Base-by-base conservation (phyloP, 179 eudicot species). In the Beta corolliflora region DNA sequence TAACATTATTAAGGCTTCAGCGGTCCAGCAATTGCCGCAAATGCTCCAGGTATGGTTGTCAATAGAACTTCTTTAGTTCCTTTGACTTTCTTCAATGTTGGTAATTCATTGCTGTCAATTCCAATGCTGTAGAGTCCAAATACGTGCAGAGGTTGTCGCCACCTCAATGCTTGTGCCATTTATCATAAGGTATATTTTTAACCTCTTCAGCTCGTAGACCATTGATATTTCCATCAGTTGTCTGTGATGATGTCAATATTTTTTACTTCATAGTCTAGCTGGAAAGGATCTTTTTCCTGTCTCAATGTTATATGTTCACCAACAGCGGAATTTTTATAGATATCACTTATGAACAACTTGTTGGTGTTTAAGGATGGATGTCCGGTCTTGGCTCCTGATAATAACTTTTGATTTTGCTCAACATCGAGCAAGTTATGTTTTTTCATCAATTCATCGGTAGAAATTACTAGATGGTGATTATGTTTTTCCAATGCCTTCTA, bases 81-180 rank as follows among this genome's bases (percentile, higher is more conserved):
- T 81, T 7, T 19, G 10, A 55, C 69, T 73, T 68, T 56, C 36
- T 73, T 79, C 64, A 29, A 29, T 63, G 50, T n/a, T 36, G 2
- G 44, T 48, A 21, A 75, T 74, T 64, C 41, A 61, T 55, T 29
- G 6, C 13, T 74, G 68, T 58, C 71, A 77, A 65, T 76, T 69
- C 25, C 45, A 54, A 58, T 18, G 36, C 25, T 84, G 85, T 88
- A 97, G 99, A 88, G 82, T 83, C 90, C 90, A 84, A 91, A 85
- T 83, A 92, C 89, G 87, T 97, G 99, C 86, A 94, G 72, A 88
- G 65, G 89, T 64, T 97, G 99, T 83, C 97, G 97, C 73, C 99
- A 97, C 84, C 90, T 97, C 83, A 88, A 90, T 88, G 89, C 84
- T 77, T 97, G 99, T 87, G 76, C 92, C 25, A 79, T 95, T 76